These are phyloP conservation scores for Orychophragmus violaceus DNA, from an alignment of 345 rosid genomes.

Conservation along the genomic window DNA sequence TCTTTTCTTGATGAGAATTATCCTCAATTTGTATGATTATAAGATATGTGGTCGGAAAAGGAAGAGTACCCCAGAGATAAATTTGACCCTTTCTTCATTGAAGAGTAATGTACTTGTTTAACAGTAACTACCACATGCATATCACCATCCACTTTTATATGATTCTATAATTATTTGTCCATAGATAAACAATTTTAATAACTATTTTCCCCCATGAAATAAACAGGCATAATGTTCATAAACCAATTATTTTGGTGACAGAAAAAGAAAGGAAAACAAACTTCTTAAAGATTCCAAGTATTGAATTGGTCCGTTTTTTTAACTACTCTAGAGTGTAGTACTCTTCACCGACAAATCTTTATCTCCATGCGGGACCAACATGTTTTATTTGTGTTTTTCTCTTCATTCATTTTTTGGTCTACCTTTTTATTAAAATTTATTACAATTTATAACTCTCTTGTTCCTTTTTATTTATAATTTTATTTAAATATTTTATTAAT, in stretches of 20 bases:
- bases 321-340: slow-evolving; percentile 8
- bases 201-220: background rate
- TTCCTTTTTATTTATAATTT: background rate
- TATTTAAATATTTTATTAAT: no score
- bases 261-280: background rate
- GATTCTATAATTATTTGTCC: slow-evolving; percentile 9
- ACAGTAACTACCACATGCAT: slow-evolving; percentile 32
- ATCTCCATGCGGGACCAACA: background rate
- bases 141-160: slow-evolving; percentile 1
- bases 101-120: background rate
- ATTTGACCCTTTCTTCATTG: slow-evolving; percentile 31
- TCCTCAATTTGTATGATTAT: no score
- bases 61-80: slow-evolving; percentile 11
- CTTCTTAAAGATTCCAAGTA: slow-evolving; percentile 2
- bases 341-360: slow-evolving; percentile 16
- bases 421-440: no score
- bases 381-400: background rate
- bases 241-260: background rate
- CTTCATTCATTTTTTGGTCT: no score
- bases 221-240: background rate
- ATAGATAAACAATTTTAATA: background rate
- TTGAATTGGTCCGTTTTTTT: slow-evolving; percentile 23
- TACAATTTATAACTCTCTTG: background rate
- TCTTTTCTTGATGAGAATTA: no score
- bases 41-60: background rate